These are phyloP conservation scores for Lycium ferocissimum DNA, from an alignment of 257 asterid genomes.

Conservation along the genomic window DNA sequence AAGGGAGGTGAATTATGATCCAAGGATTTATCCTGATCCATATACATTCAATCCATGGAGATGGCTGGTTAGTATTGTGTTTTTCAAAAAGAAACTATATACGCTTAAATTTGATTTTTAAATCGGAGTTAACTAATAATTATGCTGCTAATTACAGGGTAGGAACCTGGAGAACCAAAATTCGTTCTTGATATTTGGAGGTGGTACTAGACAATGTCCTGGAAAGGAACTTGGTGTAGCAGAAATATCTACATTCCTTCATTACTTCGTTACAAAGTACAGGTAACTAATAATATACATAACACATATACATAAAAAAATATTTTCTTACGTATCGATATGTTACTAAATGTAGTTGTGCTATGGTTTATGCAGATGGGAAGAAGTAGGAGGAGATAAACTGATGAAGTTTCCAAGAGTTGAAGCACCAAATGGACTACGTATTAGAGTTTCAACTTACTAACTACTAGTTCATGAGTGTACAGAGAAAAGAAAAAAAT, in stretches of 20 bases:
- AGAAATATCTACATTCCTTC: conserved; percentile 94
- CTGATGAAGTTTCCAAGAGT: conserved; percentile 93
- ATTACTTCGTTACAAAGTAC: conserved; percentile 91
- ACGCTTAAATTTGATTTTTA: neutral
- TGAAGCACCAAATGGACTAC: conserved; percentile 93
- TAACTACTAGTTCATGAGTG: conserved; percentile 46
- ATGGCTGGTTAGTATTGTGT: conserved; percentile 91
- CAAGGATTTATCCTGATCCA: conserved; percentile 84
- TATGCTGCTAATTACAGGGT: conserved; percentile 51
- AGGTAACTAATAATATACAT: conserved; percentile 34
- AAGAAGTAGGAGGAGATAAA: conserved; percentile 86
- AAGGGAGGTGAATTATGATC: conserved; percentile 82
- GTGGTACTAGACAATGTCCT: conserved; percentile 96
- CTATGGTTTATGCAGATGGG: conserved; percentile 58
- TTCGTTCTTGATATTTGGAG: conserved; percentile 86
- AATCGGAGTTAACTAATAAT: neutral
- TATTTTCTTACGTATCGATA: neutral
- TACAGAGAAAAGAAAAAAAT: conserved; percentile 42
- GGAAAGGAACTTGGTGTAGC: conserved; percentile 99
- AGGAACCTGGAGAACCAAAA: conserved; percentile 73
- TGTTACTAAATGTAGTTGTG: neutral
- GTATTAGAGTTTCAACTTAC: conserved; percentile 69
- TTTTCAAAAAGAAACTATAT: neutral
- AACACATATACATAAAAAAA: neutral
- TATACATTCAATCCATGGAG: conserved; percentile 91